These are phyloP conservation scores for Lycium barbarum DNA, from an alignment of 257 asterid genomes.

Conservation along the genomic window DNA sequence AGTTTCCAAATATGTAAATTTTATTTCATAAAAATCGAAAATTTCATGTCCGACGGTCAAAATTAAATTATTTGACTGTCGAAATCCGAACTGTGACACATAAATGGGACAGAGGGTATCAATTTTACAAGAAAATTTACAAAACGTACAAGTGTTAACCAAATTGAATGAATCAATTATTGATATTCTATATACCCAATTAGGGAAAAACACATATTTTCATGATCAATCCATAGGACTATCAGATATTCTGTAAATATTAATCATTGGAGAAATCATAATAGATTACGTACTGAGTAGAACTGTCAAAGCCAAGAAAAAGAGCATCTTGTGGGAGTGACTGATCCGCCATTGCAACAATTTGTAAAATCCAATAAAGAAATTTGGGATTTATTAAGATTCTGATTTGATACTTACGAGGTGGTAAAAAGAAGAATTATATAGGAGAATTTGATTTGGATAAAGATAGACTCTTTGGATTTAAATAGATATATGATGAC, in stretches of 20 bases:
- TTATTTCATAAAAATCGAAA: too few relatives aligned
- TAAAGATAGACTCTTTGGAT: not conserved
- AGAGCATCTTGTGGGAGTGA: constrained; percentile 69
- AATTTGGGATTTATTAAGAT: not conserved
- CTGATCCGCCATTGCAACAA: constrained; percentile 60
- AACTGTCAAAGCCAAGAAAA: constrained; percentile 89
- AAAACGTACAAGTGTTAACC: not conserved
- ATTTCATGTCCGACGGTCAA: too few relatives aligned
- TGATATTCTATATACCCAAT: not conserved
- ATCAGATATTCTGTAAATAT: not conserved
- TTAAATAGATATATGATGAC: not conserved
- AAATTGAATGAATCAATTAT: not conserved
- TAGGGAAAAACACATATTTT: not conserved
- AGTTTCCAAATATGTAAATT: too few relatives aligned
- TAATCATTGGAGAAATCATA: not conserved
- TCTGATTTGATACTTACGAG: not conserved
- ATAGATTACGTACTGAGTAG: constrained; percentile 74
- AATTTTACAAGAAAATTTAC: not conserved
- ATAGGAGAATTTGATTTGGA: not conserved
- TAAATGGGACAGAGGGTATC: too few relatives aligned
- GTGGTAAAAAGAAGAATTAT: not conserved
- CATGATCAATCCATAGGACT: not conserved
- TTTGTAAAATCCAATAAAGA: not conserved
- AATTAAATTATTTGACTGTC: too few relatives aligned
- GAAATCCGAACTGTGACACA: too few relatives aligned